Evolutionary conservation across 495 filamentous ascomycete genomes (phyloP).

Genomic region (Podospora appendiculata): DNA sequence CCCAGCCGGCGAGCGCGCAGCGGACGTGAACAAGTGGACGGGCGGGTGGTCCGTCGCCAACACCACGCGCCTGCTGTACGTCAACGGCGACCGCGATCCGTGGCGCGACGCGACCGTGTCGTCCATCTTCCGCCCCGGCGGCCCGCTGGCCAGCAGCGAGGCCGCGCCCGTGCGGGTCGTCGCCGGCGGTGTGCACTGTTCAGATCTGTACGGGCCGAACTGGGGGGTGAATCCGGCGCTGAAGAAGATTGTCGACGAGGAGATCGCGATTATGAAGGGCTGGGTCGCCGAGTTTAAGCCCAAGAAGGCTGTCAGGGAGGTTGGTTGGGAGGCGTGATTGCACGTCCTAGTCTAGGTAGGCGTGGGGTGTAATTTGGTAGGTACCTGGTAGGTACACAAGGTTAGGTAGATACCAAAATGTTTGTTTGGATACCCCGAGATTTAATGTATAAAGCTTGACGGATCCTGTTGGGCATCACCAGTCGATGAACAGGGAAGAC

Average conservation of each 20-base stretch:
- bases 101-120: conserved; percentile 35
- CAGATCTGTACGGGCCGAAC: conserved; percentile 40
- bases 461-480: no score
- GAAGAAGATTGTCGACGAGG: conserved; percentile 21
- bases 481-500: no score
- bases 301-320: conserved; percentile 14
- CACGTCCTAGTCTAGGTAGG: no score
- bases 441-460: no score
- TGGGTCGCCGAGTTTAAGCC: conserved; percentile 37
- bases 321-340: no score
- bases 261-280: conserved; percentile 25
- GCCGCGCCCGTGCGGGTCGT: conserved; percentile 26
- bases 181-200: conserved; percentile 33
- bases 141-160: conserved; percentile 26
- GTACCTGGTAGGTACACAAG: no score
- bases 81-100: conserved; percentile 46
- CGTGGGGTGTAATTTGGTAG: no score
- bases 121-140: conserved; percentile 31
- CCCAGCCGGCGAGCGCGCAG: conserved; percentile 41
- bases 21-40: conserved; percentile 51
- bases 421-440: no score
- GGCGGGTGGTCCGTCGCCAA: conserved; percentile 49
- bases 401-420: no score
- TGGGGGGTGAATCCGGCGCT: conserved; percentile 33
- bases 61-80: conserved; percentile 50